Base-by-base conservation (phyloP, 306 rosid genomes). In the Macrotyloma uniflorum region DNA sequence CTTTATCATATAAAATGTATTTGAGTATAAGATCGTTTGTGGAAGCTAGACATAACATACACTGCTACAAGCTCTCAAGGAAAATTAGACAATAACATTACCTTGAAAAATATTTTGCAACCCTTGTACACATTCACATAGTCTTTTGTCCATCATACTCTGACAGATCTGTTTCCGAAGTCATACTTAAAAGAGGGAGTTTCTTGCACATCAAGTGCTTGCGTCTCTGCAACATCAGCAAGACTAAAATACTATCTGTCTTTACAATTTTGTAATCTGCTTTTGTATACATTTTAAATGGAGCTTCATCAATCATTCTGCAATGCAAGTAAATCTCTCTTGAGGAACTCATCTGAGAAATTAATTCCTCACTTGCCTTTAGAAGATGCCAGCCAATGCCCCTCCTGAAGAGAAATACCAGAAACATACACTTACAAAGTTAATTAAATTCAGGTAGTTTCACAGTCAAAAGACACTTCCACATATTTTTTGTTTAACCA, bases 371-470 rank as follows among this genome's bases (percentile, higher is more conserved):
- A 51, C 97, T 81, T 38, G 97, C 98, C 88, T 88, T 89, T 51
- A 95, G 86, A 85, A 95, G 97, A 90, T 92, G 98, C 98, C 97
- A 89, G 54, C 98, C 98, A 75, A 95, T 91, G 79, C 93, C 98
- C 86, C 91, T 95, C 90, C 98, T 95, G 90, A 72, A 74, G 54
- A 20, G 49, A 74, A 86, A 23, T 74, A 24, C 70, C 87, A 75
- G 51, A 67, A 78, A 70, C 22, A 73, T 54, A 75, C 18, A 51
- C 74, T 71, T 66, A 45, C 68, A 40, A 73, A 10, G 53, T 53
- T 74, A 53, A 59, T 33, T 46, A 67, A 40, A 61, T 51, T 75
- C 40, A 51, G 13, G 67, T 57, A 43, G 18, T 55, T 43, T 26
- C 23, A 62, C 45, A 32, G 42, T n/a, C 36, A 62, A 19, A n/a